A percentile compares a stretch with the other conserved stretches of the same genome.
phyloP scores from a whole-genome alignment of 495 filamentous ascomycete species.

The Xylaria curta region DNA sequence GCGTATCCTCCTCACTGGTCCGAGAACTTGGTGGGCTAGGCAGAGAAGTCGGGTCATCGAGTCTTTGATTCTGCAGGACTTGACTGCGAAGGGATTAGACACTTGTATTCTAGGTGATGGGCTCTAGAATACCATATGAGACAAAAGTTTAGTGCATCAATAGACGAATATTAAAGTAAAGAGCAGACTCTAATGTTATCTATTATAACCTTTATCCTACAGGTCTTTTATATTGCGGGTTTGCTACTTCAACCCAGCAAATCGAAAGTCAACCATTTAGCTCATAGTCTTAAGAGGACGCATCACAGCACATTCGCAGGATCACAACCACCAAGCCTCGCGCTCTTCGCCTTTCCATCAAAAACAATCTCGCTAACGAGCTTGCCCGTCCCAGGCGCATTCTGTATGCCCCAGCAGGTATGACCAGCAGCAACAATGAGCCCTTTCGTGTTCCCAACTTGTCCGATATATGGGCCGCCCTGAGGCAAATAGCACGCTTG shows the following conservation, averaged over 20 bases:
- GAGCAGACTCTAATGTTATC: too few species aligned
- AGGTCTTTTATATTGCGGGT: too few species aligned
- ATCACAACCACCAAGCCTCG: constrained; percentile 50
- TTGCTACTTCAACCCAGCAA: too few species aligned
- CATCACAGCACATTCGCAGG: constrained; percentile 33
- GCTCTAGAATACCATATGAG: too few species aligned
- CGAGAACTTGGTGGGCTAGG: constrained; percentile 37
- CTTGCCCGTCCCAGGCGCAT: constrained; percentile 83
- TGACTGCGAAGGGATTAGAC: constrained; percentile 29
- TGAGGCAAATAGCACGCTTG: constrained; percentile 88
- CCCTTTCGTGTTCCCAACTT: constrained; percentile 69
- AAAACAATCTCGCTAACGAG: constrained; percentile 79
- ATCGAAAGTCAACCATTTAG: too few species aligned
- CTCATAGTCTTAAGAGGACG: too few species aligned
- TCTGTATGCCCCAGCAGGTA: constrained; percentile 92
- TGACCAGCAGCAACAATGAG: constrained; percentile 81
- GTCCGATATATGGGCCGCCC: constrained; percentile 73
- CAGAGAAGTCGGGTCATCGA: constrained; percentile 30
- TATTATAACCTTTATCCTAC: too few species aligned
- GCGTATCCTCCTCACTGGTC: constrained; percentile 27
- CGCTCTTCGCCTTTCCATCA: constrained; percentile 74
- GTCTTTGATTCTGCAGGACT: constrained; percentile 27
- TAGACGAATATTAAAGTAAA: neutral
- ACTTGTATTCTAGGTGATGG: neutral
- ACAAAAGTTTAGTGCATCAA: too few species aligned